Evolutionary conservation across 192 early-diverging fungal species (phyloP), one percentile per base, ranked within the genome.

Genomic region (Geosiphon pyriformis): DNA sequence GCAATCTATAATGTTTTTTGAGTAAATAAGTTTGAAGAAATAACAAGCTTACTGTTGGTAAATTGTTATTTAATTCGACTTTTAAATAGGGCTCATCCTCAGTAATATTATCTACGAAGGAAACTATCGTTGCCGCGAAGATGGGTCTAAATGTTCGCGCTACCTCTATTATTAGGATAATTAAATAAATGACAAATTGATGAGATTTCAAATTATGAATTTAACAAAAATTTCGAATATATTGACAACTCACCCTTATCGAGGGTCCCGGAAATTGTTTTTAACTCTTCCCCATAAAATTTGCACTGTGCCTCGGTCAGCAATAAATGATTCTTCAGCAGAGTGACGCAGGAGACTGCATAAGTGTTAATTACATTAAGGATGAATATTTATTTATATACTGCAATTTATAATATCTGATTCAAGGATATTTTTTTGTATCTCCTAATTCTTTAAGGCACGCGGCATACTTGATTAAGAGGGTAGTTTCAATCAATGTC

Each of bases 401-500:
- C 12, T 1, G 4, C 1, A 20, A 42, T 37, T 12, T 34, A 26
- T 49, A 23, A 59, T 23, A 22, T 30, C 11, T 30, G 2, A 48
- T 58, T 53, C 48, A 68, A 72, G 71, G 71, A 72, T 80, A 85
- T 70, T 79, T 74, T 33, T 67, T 71, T 7, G 67, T 78, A 30
- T 78, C 71, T 2, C 77, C 75, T 15, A 89, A 61, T 64, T 81
- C 75, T 34, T 81, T 77, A 66, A 84, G 73, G 48, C 87, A 90
- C 35, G 78, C 75, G 1, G 87, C 83, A 32, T 85, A 83, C 69
- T 87, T 88, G 56, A 86, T 78, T 10, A 90, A 69, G 23, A 91
- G 52, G 26, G 76, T 73, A 31, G 82, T 79, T 65, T 93, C 88
- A 42, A 93, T 80, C 17, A 73, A 59, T 35, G 74, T 77, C 90